Percentiles rank a stretch among this genome's conserved stretches.
phyloP scores from a whole-genome alignment of 306 rosid species.

The Dryas octopetala region DNA sequence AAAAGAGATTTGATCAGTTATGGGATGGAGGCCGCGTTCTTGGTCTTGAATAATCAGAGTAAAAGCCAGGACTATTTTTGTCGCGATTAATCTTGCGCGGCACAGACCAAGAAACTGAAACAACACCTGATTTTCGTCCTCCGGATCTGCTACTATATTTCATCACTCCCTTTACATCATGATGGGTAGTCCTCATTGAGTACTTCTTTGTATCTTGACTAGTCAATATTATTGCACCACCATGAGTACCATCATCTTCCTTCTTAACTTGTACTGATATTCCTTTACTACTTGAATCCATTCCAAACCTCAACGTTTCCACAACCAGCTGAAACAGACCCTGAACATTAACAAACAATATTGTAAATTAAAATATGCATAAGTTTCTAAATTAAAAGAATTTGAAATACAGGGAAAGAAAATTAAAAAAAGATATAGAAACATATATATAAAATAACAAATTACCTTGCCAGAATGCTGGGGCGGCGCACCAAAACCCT shows the following conservation, averaged over 20 bases:
- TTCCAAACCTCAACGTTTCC: slow-evolving; percentile 19
- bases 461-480: slow-evolving; percentile 33
- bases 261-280: neutral
- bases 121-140: slow-evolving; percentile 33
- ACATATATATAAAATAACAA: neutral
- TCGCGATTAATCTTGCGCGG: slow-evolving; percentile 19
- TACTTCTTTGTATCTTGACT: slow-evolving; percentile 11
- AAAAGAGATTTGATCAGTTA: slow-evolving; percentile 26
- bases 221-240: neutral
- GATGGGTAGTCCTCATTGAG: neutral
- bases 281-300: slow-evolving; percentile 19
- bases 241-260: neutral
- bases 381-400: neutral
- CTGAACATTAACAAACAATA: neutral
- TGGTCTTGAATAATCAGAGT: slow-evolving; percentile 62
- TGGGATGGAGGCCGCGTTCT: slow-evolving; percentile 70
- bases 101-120: slow-evolving; percentile 36
- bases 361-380: neutral
- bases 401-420: neutral
- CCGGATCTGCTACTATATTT: neutral
- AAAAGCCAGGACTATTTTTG: slow-evolving; percentile 30
- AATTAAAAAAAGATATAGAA: neutral
- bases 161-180: neutral
- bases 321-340: slow-evolving; percentile 3
- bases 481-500: slow-evolving; percentile 5